Conservation (phyloP, 108 stramenopile genomes). For the Conticribra weissflogii region DNA sequence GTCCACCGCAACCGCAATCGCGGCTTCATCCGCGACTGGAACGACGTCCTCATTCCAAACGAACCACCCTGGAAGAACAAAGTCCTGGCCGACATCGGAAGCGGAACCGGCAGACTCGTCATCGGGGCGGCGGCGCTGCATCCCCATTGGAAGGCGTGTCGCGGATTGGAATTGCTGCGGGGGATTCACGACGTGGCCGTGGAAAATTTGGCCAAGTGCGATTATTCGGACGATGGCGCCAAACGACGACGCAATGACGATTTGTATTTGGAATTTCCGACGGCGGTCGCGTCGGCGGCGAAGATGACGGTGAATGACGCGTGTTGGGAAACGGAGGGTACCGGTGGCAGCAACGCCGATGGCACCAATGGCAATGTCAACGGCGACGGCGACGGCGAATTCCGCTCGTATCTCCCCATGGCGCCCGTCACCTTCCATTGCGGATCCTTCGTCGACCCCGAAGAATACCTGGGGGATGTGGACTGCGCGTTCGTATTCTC, state of each 20-base stretch:
- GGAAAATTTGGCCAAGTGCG: conserved; percentile 40
- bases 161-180: conserved; percentile 69
- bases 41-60: no score
- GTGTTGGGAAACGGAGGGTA: no score
- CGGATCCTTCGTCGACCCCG: conserved; percentile 66
- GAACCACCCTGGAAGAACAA: conserved; percentile 41
- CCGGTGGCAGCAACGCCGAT: no score
- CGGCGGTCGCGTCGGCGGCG: no score
- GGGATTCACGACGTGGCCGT: conserved; percentile 62
- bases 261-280: no score
- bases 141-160: conserved; percentile 64
- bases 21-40: no score
- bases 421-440: conserved; percentile 52
- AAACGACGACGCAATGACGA: no score
- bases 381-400: no score
- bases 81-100: conserved; percentile 75
- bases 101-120: conserved; percentile 79
- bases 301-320: no score
- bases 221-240: background rate
- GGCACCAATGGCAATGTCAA: no score
- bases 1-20: no score
- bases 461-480: conserved; percentile 53
- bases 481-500: conserved; percentile 63
- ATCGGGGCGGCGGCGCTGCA: conserved; percentile 72
- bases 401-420: conserved; percentile 41